Conservation (phyloP, 352 stramenopile species). For the Phytophthora aleatoria region DNA sequence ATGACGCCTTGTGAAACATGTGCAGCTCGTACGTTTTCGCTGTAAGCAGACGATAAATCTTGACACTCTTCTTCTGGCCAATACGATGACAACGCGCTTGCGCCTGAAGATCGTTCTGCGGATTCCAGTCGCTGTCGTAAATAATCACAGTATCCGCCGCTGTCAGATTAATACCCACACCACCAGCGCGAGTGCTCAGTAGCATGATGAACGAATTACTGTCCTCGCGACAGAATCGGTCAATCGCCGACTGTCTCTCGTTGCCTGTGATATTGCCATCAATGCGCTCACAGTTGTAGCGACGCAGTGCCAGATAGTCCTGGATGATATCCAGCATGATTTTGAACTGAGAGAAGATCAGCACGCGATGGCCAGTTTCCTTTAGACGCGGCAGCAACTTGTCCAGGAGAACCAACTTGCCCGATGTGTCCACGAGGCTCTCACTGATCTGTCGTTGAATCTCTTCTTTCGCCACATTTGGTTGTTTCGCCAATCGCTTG, state of each 20-base stretch:
- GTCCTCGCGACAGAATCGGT: constrained; percentile 82
- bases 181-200: constrained; percentile 97
- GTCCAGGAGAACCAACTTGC: constrained; percentile 99
- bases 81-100: constrained; percentile 93
- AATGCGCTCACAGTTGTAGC: constrained; percentile 97
- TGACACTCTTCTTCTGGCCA: constrained; percentile 93
- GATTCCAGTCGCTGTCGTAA: constrained; percentile 99
- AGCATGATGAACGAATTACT: constrained; percentile 96
- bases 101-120: constrained; percentile 94
- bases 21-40: constrained; percentile 94
- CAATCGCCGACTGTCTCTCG: constrained; percentile 94
- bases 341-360: constrained; percentile 99
- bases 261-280: constrained; percentile 98
- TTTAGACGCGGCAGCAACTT: constrained; percentile 98
- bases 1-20: constrained; percentile 93
- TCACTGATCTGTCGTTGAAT: constrained; percentile 75
- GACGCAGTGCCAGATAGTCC: constrained; percentile 94
- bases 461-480: constrained; percentile 49
- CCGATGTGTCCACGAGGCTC: constrained; percentile 93
- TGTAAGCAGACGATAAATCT: constrained; percentile 92
- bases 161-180: constrained; percentile 98
- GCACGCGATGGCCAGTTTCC: constrained; percentile 94
- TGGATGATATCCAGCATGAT: constrained; percentile 99
- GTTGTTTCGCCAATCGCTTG: constrained; percentile 60
- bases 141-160: constrained; percentile 92